phyloP scores from a whole-genome alignment of 2,329 filamentous ascomycete genomes.

The Didymella lethalis region DNA sequence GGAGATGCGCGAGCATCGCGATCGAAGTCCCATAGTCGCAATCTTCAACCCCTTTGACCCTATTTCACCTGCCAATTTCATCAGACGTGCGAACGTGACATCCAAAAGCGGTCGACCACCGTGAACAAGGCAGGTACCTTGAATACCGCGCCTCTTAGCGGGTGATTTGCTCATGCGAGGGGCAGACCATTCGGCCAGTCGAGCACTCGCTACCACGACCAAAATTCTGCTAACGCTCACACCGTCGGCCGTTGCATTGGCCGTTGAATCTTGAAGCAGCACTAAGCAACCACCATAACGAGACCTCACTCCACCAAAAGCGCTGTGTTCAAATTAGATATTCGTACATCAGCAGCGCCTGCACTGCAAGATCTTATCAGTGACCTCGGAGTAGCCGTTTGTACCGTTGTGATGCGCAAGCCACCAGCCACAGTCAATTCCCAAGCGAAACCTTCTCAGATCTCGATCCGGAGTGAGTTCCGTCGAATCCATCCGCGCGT shows the following conservation, averaged over 20 bases:
- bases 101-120: constrained; percentile 7
- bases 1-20: constrained; percentile 15
- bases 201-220: background rate
- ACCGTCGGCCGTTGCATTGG: background rate
- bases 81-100: constrained; percentile 1
- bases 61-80: constrained; percentile 6
- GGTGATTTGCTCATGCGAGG: constrained; percentile 20
- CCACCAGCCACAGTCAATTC: constrained; percentile 18
- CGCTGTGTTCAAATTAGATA: background rate
- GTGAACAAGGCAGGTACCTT: constrained; percentile 9
- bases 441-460: constrained; percentile 20
- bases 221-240: background rate
- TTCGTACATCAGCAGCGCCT: constrained; percentile 1
- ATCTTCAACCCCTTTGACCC: constrained; percentile 7
- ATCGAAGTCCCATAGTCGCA: constrained; percentile 1
- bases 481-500: constrained; percentile 13
- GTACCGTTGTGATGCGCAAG: constrained; percentile 12
- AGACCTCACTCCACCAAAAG: background rate
- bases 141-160: constrained; percentile 6
- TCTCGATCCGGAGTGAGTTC: constrained; percentile 20
- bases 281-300: background rate
- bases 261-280: background rate
- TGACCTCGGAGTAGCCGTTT: constrained; percentile 6
- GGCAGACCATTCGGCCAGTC: constrained; percentile 1
- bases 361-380: background rate